Conservation (phyloP, 1,284 basidiomycete genomes). For the Sporisorium exsertum region DNA sequence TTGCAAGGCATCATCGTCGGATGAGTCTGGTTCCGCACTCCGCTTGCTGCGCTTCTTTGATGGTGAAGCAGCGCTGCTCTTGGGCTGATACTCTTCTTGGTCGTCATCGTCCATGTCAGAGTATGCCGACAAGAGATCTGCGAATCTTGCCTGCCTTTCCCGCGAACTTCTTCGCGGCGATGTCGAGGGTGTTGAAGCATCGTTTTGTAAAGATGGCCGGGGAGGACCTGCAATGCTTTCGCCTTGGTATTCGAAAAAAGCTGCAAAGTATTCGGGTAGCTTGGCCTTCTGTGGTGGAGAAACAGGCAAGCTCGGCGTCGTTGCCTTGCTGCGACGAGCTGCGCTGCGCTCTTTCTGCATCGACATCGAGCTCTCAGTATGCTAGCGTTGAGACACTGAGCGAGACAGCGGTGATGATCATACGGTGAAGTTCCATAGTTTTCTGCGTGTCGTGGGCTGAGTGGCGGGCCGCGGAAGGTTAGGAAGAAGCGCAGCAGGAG, state of each 20-base stretch:
- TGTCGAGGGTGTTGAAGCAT: background rate
- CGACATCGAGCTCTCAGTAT: too few relatives aligned
- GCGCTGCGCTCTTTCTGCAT: too few relatives aligned
- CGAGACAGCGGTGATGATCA: background rate
- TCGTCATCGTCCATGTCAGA: conserved; percentile 1
- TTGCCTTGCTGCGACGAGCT: conserved; percentile 1
- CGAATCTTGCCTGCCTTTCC: background rate
- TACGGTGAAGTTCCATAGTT: background rate
- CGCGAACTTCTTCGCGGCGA: conserved; percentile 19
- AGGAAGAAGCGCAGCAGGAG: background rate
- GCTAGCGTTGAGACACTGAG: background rate
- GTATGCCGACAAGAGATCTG: conserved; percentile 1
- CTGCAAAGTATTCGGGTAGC: conserved; percentile 29
- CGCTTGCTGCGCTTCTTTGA: background rate
- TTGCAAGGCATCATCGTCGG: background rate
- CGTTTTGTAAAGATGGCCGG: background rate
- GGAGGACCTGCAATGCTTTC: conserved; percentile 4
- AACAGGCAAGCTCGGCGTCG: background rate
- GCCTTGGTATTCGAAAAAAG: conserved; percentile 15
- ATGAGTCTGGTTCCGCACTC: background rate
- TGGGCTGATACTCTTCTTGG: background rate
- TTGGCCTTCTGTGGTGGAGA: background rate
- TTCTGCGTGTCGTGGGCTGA: background rate
- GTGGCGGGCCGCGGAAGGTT: background rate
- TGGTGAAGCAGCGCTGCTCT: conserved; percentile 1